Evolutionary conservation across 192 early-diverging fungal species (phyloP), one percentile per base, ranked within the genome.

Genomic region (Coemansia aciculifera): DNA sequence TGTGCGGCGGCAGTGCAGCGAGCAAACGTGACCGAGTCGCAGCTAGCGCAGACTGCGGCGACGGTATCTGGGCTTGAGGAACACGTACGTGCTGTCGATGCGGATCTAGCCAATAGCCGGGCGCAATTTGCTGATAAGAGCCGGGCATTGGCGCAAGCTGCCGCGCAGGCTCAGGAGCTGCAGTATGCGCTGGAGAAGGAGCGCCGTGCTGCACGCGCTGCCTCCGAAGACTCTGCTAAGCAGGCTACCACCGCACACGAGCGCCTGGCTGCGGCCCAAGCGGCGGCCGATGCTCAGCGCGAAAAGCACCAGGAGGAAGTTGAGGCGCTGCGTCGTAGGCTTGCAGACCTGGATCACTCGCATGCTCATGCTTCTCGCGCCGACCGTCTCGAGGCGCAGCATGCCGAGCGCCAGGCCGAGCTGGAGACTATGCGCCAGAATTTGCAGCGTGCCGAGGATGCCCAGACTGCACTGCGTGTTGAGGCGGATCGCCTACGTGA

Each of bases 51-150:
- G 19, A 40, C 43, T 11, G 72, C 59, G 40, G 62, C 64, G 4
- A 64, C 66, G 1, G 64, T 73, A 0, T 21, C 54, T 1, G 54
- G 42, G 29, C 68, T 79, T 8, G 71, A 78, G 31, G 74, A 73
- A 36, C 82, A 84, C 27, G 75, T 69, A 66, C 77, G 73, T 24
- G 73, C 77, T 0, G 64, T 79, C 1, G 77, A 84, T 52, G 74
- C 69, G 0, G 82, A 84, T 21, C 66, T 84, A 66, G 77, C 82
- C 13, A 79, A 64, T 36, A 79, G 77, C 71, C 74, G 82, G 12
- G 74, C 71, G 63, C 82, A 73, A 51, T 84, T 84, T 67, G 75
- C 74, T 10, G 82, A 84, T 37, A 79, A 79, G 68, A 84, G 74
- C 59, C 68, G 71, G 29, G 63, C 63, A 34, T 48, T 73, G 39